A percentile compares a stretch with the other conserved stretches of the same genome.
These are phyloP conservation scores for Crithidia acanthocephali DNA, from an alignment of 208 protist species.

Conservation along the genomic window DNA sequence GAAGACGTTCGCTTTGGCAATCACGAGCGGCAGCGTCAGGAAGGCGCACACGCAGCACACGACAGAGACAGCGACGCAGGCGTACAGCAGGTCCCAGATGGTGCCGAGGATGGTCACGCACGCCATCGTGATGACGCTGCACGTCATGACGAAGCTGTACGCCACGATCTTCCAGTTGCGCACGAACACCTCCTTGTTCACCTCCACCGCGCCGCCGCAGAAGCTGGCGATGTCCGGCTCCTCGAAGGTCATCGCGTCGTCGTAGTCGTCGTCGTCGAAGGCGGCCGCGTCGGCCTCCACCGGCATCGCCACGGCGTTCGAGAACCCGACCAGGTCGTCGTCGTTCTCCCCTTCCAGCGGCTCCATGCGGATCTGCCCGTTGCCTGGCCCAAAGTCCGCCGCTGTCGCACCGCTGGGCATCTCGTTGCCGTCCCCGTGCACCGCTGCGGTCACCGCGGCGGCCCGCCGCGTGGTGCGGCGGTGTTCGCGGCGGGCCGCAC, in stretches of 20 bases:
- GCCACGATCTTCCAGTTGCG: constrained; percentile 44
- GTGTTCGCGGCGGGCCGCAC: background rate
- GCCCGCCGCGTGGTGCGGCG: background rate
- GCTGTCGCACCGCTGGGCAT: background rate
- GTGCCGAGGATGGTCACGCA: constrained; percentile 41
- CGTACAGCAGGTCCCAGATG: constrained; percentile 34
- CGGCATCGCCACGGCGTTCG: background rate
- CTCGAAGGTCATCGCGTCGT: constrained; percentile 10
- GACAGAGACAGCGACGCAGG: constrained; percentile 23
- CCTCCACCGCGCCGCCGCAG: constrained; percentile 40
- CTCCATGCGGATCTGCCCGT: constrained; percentile 17
- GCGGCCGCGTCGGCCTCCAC: constrained; percentile 3
- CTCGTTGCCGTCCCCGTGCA: constrained; percentile 1
- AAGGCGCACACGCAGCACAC: constrained; percentile 38
- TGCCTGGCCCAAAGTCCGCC: background rate
- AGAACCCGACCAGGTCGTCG: constrained; percentile 16
- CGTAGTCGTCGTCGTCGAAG: constrained; percentile 2
- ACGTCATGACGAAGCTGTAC: constrained; percentile 49
- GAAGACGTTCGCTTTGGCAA: constrained; percentile 62
- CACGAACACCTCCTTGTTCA: constrained; percentile 43
- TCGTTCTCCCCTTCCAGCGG: constrained; percentile 29
- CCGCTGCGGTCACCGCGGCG: background rate
- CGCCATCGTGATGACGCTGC: constrained; percentile 36
- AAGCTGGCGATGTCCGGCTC: constrained; percentile 11
- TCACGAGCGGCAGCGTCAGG: constrained; percentile 44